These are phyloP conservation scores for Dimargaris xerosporica DNA, from an alignment of 192 early-diverging fungal species.

Conservation along the genomic window DNA sequence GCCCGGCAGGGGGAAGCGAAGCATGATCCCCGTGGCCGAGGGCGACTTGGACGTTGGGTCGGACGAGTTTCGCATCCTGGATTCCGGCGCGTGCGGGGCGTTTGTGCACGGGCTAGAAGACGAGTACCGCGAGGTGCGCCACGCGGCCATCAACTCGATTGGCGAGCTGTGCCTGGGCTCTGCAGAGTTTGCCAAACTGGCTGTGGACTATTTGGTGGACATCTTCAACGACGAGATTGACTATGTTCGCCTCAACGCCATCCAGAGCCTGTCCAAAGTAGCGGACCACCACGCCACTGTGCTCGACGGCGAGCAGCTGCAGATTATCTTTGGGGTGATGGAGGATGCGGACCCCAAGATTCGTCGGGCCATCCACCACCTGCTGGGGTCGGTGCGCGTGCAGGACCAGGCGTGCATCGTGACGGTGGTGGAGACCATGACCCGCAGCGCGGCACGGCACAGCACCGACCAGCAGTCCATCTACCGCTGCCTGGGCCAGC, in stretches of 20 bases:
- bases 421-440: conserved; percentile 40
- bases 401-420: conserved; percentile 23
- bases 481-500: conserved; percentile 40
- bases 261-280: conserved; percentile 58
- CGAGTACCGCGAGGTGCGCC: conserved; percentile 77
- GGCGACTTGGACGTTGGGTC: conserved; percentile 55
- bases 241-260: conserved; percentile 64
- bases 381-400: conserved; percentile 44
- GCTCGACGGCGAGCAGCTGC: conserved; percentile 58
- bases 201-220: conserved; percentile 74
- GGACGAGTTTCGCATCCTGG: conserved; percentile 49
- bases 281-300: conserved; percentile 34
- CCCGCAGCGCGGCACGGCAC: conserved; percentile 43
- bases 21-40: conserved; percentile 39
- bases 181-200: conserved; percentile 48
- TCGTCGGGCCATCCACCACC: conserved; percentile 51
- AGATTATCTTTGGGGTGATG: conserved; percentile 46
- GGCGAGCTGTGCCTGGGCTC: conserved; percentile 57
- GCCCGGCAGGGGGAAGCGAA: conserved; percentile 9
- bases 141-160: conserved; percentile 75
- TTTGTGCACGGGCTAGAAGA: conserved; percentile 96
- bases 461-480: conserved; percentile 53
- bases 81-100: conserved; percentile 75
- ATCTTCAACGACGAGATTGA: conserved; percentile 97
- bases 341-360: conserved; percentile 54